These are phyloP conservation scores for Lepidium sativum DNA, from an alignment of 345 rosid species.

Conservation along the genomic window DNA sequence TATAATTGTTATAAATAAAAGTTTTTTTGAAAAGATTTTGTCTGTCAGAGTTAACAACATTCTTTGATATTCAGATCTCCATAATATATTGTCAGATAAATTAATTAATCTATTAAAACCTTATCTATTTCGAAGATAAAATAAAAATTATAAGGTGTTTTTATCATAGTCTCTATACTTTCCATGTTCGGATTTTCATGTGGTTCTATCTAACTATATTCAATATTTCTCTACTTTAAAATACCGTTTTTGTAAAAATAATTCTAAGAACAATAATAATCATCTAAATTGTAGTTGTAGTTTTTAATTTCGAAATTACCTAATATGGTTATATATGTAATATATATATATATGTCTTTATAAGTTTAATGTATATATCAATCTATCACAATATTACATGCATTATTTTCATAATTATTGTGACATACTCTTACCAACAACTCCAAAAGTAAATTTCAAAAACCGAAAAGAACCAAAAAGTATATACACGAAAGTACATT, in stretches of 20 bases:
- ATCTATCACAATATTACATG: background rate
- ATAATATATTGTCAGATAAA: background rate
- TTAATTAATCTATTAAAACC: background rate
- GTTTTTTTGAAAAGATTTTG: background rate
- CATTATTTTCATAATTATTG: background rate
- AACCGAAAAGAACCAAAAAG: too few relatives aligned
- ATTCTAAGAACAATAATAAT: too few relatives aligned
- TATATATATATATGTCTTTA: background rate
- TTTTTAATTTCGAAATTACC: too few relatives aligned
- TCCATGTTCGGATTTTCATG: too few relatives aligned
- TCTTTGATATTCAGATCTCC: constrained; percentile 11
- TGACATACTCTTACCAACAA: background rate
- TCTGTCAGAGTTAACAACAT: constrained; percentile 15
- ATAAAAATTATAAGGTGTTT: background rate
- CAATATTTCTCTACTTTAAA: too few relatives aligned
- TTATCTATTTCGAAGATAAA: background rate
- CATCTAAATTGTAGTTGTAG: too few relatives aligned
- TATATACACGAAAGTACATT: too few relatives aligned
- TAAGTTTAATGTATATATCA: background rate
- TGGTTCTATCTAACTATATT: too few relatives aligned
- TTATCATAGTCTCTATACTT: background rate
- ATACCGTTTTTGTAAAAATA: too few relatives aligned
- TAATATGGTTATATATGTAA: too few relatives aligned
- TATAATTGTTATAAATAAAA: too few relatives aligned
- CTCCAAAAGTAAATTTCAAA: too few relatives aligned